Evolutionary conservation across 2,329 filamentous ascomycete species (phyloP).

Genomic region (Albifimbria verrucaria): DNA sequence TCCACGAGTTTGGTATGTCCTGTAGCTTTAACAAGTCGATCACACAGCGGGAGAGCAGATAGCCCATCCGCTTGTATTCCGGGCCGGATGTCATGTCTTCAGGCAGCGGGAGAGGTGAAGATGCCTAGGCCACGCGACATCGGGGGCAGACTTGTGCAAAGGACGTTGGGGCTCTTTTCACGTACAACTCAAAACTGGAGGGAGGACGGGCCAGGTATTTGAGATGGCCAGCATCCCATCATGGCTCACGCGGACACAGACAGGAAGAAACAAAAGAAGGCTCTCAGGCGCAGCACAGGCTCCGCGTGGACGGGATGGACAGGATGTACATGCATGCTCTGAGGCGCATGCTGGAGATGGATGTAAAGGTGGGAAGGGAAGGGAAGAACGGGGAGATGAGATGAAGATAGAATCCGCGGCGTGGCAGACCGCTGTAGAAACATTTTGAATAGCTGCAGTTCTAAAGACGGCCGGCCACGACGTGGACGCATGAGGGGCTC

Average conservation of each 20-base stretch:
- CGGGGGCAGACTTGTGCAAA: too few relatives aligned
- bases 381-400: not conserved
- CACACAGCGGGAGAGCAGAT: too few relatives aligned
- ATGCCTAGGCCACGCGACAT: too few relatives aligned
- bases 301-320: not conserved
- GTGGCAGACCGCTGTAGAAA: not conserved
- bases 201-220: constrained; percentile 19
- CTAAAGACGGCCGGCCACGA: not conserved
- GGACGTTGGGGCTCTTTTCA: too few relatives aligned
- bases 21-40: too few relatives aligned
- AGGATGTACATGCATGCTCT: not conserved
- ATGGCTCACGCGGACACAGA: constrained; percentile 19
- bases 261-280: constrained; percentile 10
- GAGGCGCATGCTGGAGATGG: not conserved
- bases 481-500: not conserved
- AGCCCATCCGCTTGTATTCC: not conserved
- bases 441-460: not conserved
- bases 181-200: too few relatives aligned
- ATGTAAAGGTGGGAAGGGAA: not conserved
- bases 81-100: not conserved
- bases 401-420: not conserved
- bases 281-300: not conserved
- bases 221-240: constrained; percentile 35
- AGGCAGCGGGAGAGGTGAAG: too few relatives aligned
- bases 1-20: constrained; percentile 1